Evolutionary conservation across 106 monocot genomes (phyloP).

Genomic region (Narthecium ossifragum): DNA sequence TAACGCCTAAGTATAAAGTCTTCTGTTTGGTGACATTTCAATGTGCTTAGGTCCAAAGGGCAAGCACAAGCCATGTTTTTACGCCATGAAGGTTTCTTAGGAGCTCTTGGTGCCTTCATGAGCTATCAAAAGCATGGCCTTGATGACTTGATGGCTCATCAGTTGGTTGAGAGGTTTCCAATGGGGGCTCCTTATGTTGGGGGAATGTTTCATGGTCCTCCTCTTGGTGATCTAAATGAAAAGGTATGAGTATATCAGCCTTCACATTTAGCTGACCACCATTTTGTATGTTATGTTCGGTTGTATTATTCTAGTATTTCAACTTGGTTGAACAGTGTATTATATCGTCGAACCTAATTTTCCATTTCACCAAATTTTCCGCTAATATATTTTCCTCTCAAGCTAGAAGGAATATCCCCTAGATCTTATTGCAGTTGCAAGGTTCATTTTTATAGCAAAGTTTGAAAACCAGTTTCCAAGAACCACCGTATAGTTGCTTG

Average conservation of each 20-base stretch:
- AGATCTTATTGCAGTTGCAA: too few species aligned
- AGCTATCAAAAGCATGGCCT: conserved; percentile 98
- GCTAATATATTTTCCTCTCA: too few species aligned
- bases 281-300: too few species aligned
- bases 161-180: conserved; percentile 92
- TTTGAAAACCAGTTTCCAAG: too few species aligned
- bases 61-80: conserved; percentile 98
- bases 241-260: conserved; percentile 74
- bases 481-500: too few species aligned
- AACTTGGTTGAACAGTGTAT: too few species aligned
- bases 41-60: conserved; percentile 75
- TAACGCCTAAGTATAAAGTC: neutral
- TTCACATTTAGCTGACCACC: too few species aligned
- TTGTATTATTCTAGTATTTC: too few species aligned
- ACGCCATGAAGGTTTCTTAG: conserved; percentile 93
- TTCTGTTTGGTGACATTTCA: neutral
- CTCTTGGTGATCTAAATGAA: conserved; percentile 84
- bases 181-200: conserved; percentile 90
- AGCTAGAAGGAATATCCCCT: too few species aligned
- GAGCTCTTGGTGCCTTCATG: conserved; percentile 97
- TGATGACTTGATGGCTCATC: conserved; percentile 88
- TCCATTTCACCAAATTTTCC: too few species aligned
- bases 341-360: too few species aligned
- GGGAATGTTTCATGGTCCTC: conserved; percentile 78
- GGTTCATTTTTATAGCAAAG: too few species aligned